phyloP scores from a whole-genome alignment of 2,329 filamentous ascomycete genomes.

The Cladosporium sp. region DNA sequence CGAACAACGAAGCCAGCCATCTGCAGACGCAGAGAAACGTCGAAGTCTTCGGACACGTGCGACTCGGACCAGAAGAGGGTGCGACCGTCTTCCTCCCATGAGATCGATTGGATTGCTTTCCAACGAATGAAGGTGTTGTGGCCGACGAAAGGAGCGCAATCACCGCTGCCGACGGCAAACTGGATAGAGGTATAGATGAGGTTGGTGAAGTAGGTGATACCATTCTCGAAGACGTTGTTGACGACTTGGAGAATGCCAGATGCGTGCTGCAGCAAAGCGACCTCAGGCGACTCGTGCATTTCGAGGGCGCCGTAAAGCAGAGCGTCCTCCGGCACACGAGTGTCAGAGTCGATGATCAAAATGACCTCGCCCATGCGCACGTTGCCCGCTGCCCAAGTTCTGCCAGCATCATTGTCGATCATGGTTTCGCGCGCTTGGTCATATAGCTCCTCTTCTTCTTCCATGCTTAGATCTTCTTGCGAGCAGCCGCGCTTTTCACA shows the following conservation, averaged over 20 bases:
- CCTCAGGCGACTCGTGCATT: conserved; percentile 66
- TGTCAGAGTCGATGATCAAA: conserved; percentile 65
- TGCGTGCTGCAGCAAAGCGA: conserved; percentile 67
- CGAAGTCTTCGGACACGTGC: conserved; percentile 74
- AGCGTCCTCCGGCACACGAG: conserved; percentile 63
- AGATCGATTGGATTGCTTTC: conserved; percentile 58
- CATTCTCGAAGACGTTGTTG: conserved; percentile 68
- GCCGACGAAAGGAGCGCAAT: conserved; percentile 71
- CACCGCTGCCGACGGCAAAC: conserved; percentile 66
- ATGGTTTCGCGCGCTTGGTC: conserved; percentile 13
- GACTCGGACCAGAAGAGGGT: conserved; percentile 71
- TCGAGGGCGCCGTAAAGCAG: conserved; percentile 66
- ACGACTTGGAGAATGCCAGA: conserved; percentile 76
- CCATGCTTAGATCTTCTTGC: conserved; percentile 9
- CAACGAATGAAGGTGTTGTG: conserved; percentile 74
- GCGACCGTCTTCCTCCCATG: conserved; percentile 55
- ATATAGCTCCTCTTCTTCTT: conserved; percentile 11
- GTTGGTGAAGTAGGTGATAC: conserved; percentile 75
- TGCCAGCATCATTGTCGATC: conserved; percentile 22
- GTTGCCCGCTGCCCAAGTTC: conserved; percentile 60
- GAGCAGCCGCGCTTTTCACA: conserved; percentile 7
- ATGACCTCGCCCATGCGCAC: conserved; percentile 61
- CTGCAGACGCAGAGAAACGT: conserved; percentile 69
- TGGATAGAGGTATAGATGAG: conserved; percentile 70
- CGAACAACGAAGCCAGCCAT: conserved; percentile 64